These are phyloP conservation scores for Leptomonas seymouri DNA, from an alignment of 208 protist species.

Conservation along the genomic window DNA sequence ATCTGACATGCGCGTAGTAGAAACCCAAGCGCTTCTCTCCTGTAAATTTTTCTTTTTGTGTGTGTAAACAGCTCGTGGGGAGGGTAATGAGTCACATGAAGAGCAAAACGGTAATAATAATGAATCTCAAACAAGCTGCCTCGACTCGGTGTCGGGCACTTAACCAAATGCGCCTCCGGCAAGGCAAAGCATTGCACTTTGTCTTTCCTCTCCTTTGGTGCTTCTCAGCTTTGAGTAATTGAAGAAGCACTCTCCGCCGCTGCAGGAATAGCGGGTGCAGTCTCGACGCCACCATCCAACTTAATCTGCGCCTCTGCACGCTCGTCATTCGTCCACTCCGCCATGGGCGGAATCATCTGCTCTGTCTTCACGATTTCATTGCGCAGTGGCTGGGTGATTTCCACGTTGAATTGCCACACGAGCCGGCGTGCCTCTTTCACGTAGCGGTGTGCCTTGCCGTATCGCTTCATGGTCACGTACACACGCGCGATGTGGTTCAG, in stretches of 20 bases:
- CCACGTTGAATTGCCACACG: slow-evolving; percentile 65
- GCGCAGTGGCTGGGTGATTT: slow-evolving; percentile 72
- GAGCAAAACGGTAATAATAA: too few relatives aligned
- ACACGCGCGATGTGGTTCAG: slow-evolving; percentile 87
- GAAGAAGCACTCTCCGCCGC: neutral
- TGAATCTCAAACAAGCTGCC: too few relatives aligned
- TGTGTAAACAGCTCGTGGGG: too few relatives aligned
- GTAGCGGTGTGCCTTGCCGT: slow-evolving; percentile 62
- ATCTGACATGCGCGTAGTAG: too few relatives aligned
- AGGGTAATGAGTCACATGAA: too few relatives aligned
- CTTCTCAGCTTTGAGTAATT: neutral
- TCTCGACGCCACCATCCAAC: slow-evolving; percentile 18
- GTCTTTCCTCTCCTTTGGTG: neutral
- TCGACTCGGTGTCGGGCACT: too few relatives aligned
- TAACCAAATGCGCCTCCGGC: too few relatives aligned
- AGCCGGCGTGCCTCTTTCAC: slow-evolving; percentile 81
- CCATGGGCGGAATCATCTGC: slow-evolving; percentile 73
- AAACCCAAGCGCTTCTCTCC: too few relatives aligned
- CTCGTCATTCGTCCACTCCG: slow-evolving; percentile 74
- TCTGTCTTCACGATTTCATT: slow-evolving; percentile 82
- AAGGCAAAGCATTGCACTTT: neutral
- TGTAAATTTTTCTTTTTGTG: too few relatives aligned
- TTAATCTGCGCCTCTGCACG: slow-evolving; percentile 43
- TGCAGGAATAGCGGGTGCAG: neutral
- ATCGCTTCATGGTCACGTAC: slow-evolving; percentile 69